Base-by-base conservation (phyloP, 257 asterid species). In the Solanum neorickii region DNA sequence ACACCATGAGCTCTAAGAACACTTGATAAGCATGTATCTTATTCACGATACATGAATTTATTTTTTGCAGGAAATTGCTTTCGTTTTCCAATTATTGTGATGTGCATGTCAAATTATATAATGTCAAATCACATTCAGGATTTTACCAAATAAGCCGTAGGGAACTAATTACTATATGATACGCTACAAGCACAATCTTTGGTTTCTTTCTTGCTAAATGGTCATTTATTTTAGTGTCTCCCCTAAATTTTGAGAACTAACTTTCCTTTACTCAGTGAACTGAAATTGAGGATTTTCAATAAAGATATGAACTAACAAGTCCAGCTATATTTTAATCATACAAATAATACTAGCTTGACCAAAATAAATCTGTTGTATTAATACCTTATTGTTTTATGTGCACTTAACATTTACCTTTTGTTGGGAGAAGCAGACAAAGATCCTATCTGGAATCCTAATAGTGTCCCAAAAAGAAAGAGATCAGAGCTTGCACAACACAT, bases 401-500 rank as follows among this genome's bases (percentile, higher is more conserved):
- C 33, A 25, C 12, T 83, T 83, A 37, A 39, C 12, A 37, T 66
- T 68, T 88, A 87, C 87, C 90, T 89, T 86, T 87, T 66, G 69
- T 5, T 39, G 9, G 14, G 7, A 66, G 91, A 86, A 73, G 60
- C 27, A 52, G 77, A 16, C 11, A 84, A 87, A 9, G 39, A 49
- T 66, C 23, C 75, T 13, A 12, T 82, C 27, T 85, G 92, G 93
- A 88, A 87, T 75, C 23, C 82, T 5, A 72, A 52, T 5, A 83
- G 69, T 52, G 90, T 92, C 15, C 65, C 77, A 8, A 93, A 77
- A 90, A 90, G 66, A 82, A 94, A 87, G 86, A 92, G 94, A 83
- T 88, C 93, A 82, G 86, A 52, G 78, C 86, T 92, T 4, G 87
- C 85, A 12, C 92, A 92, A 35, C 85, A 70, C 59, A 56, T 86